Percentiles rank a stretch among this genome's conserved stretches.
These are phyloP conservation scores for Tolypocladium ovalisporum DNA, from an alignment of 2,329 filamentous ascomycete genomes.

Conservation along the genomic window DNA sequence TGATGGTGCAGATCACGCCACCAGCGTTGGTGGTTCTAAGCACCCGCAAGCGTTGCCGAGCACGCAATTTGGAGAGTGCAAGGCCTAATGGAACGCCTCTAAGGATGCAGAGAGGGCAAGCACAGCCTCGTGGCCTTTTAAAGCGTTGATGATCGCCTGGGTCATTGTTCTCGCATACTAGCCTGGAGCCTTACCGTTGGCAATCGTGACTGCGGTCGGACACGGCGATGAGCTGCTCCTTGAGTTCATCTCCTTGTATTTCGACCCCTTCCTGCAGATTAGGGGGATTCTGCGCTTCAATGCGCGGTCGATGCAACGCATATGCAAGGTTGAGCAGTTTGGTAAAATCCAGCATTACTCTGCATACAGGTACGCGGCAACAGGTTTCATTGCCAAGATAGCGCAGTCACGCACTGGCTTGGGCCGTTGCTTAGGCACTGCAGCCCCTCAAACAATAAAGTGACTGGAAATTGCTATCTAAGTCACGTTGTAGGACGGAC, in stretches of 20 bases:
- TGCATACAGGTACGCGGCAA: too few relatives aligned
- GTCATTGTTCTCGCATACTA: neutral
- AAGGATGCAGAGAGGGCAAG: neutral
- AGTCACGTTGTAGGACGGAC: too few relatives aligned
- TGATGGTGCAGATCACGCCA: conserved; percentile 10
- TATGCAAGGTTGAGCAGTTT: neutral
- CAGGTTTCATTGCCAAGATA: neutral
- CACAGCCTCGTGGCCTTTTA: neutral
- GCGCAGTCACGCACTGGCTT: neutral
- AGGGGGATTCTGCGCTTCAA: neutral
- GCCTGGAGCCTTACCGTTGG: neutral
- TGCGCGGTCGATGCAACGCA: neutral
- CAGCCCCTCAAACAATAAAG: too few relatives aligned
- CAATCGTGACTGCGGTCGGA: neutral
- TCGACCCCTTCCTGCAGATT: neutral
- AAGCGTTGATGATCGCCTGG: neutral
- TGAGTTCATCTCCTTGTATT: neutral
- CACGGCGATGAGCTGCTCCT: neutral
- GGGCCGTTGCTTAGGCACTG: too few relatives aligned
- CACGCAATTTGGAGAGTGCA: neutral
- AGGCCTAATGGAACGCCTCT: neutral
- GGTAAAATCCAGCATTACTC: neutral
- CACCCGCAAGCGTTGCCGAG: neutral
- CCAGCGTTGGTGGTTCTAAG: neutral
- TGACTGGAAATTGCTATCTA: too few relatives aligned